phyloP scores from a whole-genome alignment of 352 stramenopile species.

The Pythium periplocum region DNA sequence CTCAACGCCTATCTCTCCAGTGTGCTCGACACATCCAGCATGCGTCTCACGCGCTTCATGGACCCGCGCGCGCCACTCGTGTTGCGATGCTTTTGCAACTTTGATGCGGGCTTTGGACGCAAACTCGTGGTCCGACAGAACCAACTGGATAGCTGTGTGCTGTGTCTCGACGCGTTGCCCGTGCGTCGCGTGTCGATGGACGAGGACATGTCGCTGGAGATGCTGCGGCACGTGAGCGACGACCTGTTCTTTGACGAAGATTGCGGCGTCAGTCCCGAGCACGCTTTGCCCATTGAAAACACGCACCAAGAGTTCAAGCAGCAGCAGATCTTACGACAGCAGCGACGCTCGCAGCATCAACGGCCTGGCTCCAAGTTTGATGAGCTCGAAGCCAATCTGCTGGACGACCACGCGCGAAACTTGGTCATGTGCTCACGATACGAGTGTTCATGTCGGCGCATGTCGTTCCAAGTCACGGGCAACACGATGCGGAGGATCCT shows the following conservation, averaged over 20 bases:
- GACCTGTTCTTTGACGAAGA: too few relatives aligned
- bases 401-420: constrained; percentile 65
- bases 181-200: too few relatives aligned
- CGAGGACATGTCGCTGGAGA: too few relatives aligned
- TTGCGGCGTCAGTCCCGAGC: too few relatives aligned
- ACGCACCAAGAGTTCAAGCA: constrained; percentile 20
- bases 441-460: constrained; percentile 70
- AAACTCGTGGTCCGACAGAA: constrained; percentile 31
- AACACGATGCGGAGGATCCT: constrained; percentile 65
- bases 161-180: constrained; percentile 42
- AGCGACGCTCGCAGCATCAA: constrained; percentile 9
- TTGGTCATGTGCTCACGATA: constrained; percentile 63
- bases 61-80: constrained; percentile 64
- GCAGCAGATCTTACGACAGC: constrained; percentile 8
- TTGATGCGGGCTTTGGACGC: constrained; percentile 54
- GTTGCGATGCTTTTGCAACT: constrained; percentile 80
- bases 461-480: constrained; percentile 46
- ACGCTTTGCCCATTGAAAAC: neutral
- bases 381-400: constrained; percentile 58
- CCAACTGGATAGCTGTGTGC: constrained; percentile 40
- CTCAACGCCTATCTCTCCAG: constrained; percentile 57
- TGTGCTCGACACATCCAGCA: constrained; percentile 31
- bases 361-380: constrained; percentile 26
- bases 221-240: too few relatives aligned
- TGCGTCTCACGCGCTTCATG: constrained; percentile 68